Conservation (phyloP, 805 yeast species). For the Kazachstania taianensis region DNA sequence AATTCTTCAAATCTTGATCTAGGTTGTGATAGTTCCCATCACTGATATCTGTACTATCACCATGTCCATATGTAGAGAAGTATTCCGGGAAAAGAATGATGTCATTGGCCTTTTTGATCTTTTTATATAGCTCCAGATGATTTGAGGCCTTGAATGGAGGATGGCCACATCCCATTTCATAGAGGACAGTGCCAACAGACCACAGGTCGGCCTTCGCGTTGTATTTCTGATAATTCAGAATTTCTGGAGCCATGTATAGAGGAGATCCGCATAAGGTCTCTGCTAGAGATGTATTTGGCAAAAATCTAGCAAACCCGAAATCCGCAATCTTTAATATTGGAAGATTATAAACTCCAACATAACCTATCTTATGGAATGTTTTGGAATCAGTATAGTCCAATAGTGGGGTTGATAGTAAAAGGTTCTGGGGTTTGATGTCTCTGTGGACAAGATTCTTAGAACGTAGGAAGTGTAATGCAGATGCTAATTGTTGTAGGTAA, state of each 20-base stretch:
- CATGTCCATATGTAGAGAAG: conserved; percentile 31
- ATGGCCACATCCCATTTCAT: conserved; percentile 92
- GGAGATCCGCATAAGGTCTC: conserved; percentile 98
- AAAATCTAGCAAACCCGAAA: conserved; percentile 92
- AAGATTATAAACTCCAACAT: conserved; percentile 74
- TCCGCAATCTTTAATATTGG: conserved; percentile 93
- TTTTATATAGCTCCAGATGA: conserved; percentile 79
- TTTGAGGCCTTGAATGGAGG: conserved; percentile 94
- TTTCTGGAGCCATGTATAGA: conserved; percentile 97
- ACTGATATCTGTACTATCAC: neutral
- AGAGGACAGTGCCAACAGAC: conserved; percentile 96
- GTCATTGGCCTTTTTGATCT: conserved; percentile 76
- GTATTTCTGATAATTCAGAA: conserved; percentile 84
- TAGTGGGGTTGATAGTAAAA: conserved; percentile 65
- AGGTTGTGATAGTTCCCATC: conserved; percentile 30
- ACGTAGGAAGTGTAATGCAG: conserved; percentile 75
- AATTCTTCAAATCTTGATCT: conserved; percentile 51
- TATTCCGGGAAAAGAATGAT: conserved; percentile 64
- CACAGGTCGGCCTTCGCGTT: conserved; percentile 96
- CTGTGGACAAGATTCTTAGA: conserved; percentile 81
- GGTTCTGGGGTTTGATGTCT: conserved; percentile 85
- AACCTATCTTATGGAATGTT: conserved; percentile 48
- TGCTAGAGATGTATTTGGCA: conserved; percentile 89
- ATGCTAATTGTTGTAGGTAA: conserved; percentile 75
- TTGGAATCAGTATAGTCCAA: conserved; percentile 39